Percentiles rank a stretch among this genome's conserved stretches.
Conservation (phyloP, 441 rosid genomes). For the Aquilaria agallochum region DNA sequence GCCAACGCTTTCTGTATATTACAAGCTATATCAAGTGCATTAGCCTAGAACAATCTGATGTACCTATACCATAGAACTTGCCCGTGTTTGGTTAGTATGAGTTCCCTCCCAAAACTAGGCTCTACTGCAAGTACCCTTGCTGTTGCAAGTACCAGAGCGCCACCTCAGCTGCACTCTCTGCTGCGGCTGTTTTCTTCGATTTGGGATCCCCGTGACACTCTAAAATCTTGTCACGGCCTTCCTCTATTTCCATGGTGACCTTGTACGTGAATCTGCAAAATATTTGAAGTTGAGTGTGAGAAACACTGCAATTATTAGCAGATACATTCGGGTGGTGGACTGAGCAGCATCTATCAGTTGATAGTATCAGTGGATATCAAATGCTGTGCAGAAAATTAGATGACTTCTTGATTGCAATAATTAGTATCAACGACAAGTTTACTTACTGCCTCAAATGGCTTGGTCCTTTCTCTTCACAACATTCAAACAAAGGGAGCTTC, state of each 20-base stretch:
- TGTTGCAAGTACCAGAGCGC: slow-evolving; percentile 71
- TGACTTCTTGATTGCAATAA: too few relatives aligned
- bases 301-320: background rate
- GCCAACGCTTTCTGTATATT: too few relatives aligned
- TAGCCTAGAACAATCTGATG: too few relatives aligned
- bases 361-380: too few relatives aligned
- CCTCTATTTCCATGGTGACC: slow-evolving; percentile 61
- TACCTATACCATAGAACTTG: too few relatives aligned
- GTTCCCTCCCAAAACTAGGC: too few relatives aligned
- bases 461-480: slow-evolving; percentile 68
- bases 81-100: too few relatives aligned
- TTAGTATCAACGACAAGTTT: background rate
- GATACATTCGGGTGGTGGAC: too few relatives aligned
- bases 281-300: background rate
- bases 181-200: slow-evolving; percentile 70
- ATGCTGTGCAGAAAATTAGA: too few relatives aligned
- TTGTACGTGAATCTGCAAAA: slow-evolving; percentile 64
- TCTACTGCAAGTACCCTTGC: slow-evolving; percentile 35
- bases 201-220: slow-evolving; percentile 59
- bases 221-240: slow-evolving; percentile 34
- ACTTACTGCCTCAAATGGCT: slow-evolving; percentile 67
- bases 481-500: slow-evolving; percentile 62
- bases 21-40: too few relatives aligned
- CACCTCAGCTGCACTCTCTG: slow-evolving; percentile 88
- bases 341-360: too few relatives aligned